These are phyloP conservation scores for Peronospora tabacina DNA, from an alignment of 352 stramenopile genomes.

Conservation along the genomic window DNA sequence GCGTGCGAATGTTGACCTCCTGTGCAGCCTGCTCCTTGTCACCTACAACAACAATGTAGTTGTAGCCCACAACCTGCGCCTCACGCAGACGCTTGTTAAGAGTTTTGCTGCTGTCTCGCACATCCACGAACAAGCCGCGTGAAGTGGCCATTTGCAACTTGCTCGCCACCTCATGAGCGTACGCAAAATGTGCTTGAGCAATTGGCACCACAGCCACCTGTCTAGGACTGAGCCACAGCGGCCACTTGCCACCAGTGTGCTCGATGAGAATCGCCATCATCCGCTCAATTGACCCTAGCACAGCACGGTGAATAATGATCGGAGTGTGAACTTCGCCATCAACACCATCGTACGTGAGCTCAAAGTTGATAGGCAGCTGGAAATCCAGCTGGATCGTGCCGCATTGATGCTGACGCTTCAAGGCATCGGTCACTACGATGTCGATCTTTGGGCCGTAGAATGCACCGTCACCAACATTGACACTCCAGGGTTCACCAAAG, in stretches of 20 bases:
- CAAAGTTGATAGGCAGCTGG: constrained; percentile 95
- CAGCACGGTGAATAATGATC: constrained; percentile 96
- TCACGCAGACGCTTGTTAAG: constrained; percentile 82
- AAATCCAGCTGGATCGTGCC: constrained; percentile 98
- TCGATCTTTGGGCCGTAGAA: constrained; percentile 99
- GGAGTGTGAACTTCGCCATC: constrained; percentile 87
- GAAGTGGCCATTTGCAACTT: constrained; percentile 34
- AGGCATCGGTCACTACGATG: constrained; percentile 94
- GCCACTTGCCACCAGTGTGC: constrained; percentile 94
- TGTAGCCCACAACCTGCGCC: constrained; percentile 71
- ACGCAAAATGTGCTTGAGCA: constrained; percentile 51
- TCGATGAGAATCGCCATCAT: constrained; percentile 98
- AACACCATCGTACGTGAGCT: constrained; percentile 87
- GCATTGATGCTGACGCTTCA: constrained; percentile 95
- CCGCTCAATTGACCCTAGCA: constrained; percentile 95
- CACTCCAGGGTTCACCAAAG: constrained; percentile 63
- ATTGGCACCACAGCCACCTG: constrained; percentile 73
- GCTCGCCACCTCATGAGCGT: constrained; percentile 45
- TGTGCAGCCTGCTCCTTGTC: constrained; percentile 49
- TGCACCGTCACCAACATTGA: constrained; percentile 93
- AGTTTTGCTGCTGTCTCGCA: constrained; percentile 69
- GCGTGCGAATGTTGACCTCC: constrained; percentile 70
- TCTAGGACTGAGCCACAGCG: constrained; percentile 90
- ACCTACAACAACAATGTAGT: constrained; percentile 82
- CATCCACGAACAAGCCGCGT: constrained; percentile 50